Conservation (phyloP, 768 basidiomycete species). For the Naganishia antarctica region DNA sequence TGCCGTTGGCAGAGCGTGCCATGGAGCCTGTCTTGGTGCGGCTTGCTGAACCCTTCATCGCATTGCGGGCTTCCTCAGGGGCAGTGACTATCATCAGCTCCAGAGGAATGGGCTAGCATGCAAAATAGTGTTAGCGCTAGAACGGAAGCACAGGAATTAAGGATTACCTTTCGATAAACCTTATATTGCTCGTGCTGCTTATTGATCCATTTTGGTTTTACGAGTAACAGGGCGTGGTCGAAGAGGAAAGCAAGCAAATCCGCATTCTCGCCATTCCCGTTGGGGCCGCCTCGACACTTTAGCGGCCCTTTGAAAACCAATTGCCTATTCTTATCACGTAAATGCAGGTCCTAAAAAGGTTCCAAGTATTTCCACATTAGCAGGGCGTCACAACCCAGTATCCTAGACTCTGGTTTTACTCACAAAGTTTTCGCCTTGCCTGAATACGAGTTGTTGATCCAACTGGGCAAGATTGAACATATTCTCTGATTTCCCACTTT, state of each 20-base stretch:
- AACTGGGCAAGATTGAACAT: constrained; percentile 91
- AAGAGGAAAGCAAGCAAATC: constrained; percentile 92
- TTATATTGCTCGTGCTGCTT: constrained; percentile 79
- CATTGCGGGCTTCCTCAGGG: constrained; percentile 63
- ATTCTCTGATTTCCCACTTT: constrained; percentile 93
- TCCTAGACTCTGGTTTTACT: no score
- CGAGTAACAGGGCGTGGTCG: constrained; percentile 92
- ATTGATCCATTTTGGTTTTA: constrained; percentile 69
- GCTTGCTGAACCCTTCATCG: constrained; percentile 40
- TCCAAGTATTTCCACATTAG: not conserved
- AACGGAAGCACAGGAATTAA: not conserved
- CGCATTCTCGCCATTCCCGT: constrained; percentile 64
- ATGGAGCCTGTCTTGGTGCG: constrained; percentile 32
- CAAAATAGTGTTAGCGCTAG: not conserved
- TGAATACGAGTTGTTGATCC: constrained; percentile 82
- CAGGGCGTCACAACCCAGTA: no score
- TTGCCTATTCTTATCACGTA: constrained; percentile 82
- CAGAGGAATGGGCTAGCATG: constrained; percentile 81
- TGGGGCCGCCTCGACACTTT: constrained; percentile 70
- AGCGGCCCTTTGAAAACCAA: constrained; percentile 84
- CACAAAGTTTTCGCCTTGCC: constrained; percentile 84
- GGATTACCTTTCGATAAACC: constrained; percentile 81
- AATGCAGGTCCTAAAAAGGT: constrained; percentile 64
- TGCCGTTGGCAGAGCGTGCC: constrained; percentile 33
- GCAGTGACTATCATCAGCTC: constrained; percentile 81